Conservation (phyloP, 2,329 filamentous ascomycete species). For the Monilinia polystroma region DNA sequence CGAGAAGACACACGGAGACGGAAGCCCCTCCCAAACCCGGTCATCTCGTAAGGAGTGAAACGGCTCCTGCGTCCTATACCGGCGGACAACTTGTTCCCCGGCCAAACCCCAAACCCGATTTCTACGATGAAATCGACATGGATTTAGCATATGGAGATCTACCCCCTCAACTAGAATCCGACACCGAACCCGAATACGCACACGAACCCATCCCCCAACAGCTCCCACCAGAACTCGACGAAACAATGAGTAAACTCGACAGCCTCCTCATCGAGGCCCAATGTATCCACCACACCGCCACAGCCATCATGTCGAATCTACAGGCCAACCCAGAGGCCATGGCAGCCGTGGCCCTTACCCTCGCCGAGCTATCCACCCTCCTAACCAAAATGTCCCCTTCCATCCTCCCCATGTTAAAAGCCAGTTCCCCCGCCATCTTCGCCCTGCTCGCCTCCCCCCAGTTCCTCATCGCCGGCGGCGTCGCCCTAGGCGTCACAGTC, state of each 20-base stretch:
- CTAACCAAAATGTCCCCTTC: conserved; percentile 81
- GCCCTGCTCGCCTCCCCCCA: conserved; percentile 85
- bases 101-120: conserved; percentile 30
- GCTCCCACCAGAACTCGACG: conserved; percentile 58
- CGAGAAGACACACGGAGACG: conserved; percentile 34
- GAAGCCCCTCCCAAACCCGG: conserved; percentile 17
- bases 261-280: conserved; percentile 80
- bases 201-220: conserved; percentile 48
- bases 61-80: conserved; percentile 9
- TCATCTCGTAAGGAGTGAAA: conserved; percentile 14
- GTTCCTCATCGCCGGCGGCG: conserved; percentile 88
- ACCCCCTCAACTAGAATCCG: conserved; percentile 55
- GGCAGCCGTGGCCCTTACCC: conserved; percentile 86
- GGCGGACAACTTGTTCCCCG: conserved; percentile 21
- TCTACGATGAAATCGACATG: conserved; percentile 69
- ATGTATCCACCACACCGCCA: conserved; percentile 81
- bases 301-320: conserved; percentile 75
- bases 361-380: conserved; percentile 85
- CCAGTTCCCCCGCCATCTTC: conserved; percentile 80
- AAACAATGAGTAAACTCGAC: conserved; percentile 73
- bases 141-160: conserved; percentile 86
- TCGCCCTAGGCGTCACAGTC: conserved; percentile 89
- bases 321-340: conserved; percentile 86
- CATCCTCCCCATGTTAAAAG: conserved; percentile 73
- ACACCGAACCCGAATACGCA: conserved; percentile 28